Conservation (phyloP, 2,329 filamentous ascomycete species). For the Cordyceps militaris region DNA sequence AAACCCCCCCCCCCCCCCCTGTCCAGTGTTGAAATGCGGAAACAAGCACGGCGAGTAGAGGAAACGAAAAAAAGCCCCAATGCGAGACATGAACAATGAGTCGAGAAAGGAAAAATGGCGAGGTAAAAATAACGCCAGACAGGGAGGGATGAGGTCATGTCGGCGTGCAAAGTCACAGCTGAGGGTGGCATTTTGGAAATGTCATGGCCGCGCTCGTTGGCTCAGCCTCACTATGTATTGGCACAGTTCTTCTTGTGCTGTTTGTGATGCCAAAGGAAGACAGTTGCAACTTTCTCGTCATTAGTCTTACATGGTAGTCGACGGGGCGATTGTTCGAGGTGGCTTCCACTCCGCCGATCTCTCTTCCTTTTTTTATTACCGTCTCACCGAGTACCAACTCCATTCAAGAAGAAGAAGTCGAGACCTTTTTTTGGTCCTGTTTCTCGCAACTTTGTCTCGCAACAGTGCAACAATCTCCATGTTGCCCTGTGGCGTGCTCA, state of each 20-base stretch:
- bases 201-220: background rate
- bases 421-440: background rate
- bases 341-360: background rate
- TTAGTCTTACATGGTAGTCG: background rate
- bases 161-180: background rate
- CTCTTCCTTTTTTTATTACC: background rate
- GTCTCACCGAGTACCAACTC: background rate
- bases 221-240: too few relatives aligned
- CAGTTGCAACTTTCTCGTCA: background rate
- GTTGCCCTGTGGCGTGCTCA: background rate
- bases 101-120: background rate
- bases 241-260: too few relatives aligned
- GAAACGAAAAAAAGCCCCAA: slow-evolving; percentile 6
- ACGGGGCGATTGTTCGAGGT: background rate
- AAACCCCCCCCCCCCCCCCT: background rate
- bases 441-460: background rate
- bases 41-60: slow-evolving; percentile 8
- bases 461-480: background rate
- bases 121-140: background rate
- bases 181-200: background rate
- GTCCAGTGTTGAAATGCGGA: slow-evolving; percentile 8
- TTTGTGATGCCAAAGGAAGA: too few relatives aligned
- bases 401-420: background rate
- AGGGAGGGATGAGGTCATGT: background rate
- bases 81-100: slow-evolving; percentile 9